Conservation (phyloP, 768 basidiomycete genomes). For the Pisolithus albus region DNA sequence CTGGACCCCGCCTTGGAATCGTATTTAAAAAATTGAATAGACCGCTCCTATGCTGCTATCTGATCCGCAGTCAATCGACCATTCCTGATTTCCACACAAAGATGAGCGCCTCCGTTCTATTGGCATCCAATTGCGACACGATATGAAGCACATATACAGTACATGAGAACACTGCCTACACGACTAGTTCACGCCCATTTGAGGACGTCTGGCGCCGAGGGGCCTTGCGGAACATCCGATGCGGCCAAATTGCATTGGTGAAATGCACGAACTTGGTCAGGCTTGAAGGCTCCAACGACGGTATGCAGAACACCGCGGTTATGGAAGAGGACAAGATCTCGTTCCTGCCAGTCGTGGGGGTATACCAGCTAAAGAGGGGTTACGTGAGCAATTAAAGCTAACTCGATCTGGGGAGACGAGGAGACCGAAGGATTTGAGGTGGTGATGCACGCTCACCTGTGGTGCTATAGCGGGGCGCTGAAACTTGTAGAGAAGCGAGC, state of each 20-base stretch:
- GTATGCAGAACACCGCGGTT: constrained; percentile 64
- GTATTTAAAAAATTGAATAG: constrained; percentile 1
- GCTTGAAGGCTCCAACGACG: constrained; percentile 58
- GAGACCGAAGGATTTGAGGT: not conserved
- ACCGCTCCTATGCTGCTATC: not conserved
- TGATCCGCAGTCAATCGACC: not conserved
- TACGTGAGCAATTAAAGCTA: not conserved
- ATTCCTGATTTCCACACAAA: not conserved
- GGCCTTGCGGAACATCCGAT: constrained; percentile 43
- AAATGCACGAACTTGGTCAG: constrained; percentile 42
- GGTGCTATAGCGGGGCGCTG: constrained; percentile 88
- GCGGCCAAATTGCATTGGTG: constrained; percentile 57
- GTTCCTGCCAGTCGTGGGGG: constrained; percentile 77
- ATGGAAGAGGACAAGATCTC: constrained; percentile 64
- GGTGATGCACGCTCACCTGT: constrained; percentile 29
- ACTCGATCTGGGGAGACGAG: not conserved
- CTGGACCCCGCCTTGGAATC: constrained; percentile 17
- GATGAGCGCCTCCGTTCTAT: not conserved
- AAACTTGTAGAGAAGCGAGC: constrained; percentile 75
- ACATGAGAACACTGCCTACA: not conserved
- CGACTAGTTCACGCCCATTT: constrained; percentile 32
- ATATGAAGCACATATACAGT: not conserved
- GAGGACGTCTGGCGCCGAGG: constrained; percentile 37
- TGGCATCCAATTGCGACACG: not conserved
- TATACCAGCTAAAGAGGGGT: constrained; percentile 56